Evolutionary conservation across 2,329 filamentous ascomycete genomes (phyloP), one percentile per base, ranked within the genome.

Genomic region (Huntiella savannae): DNA sequence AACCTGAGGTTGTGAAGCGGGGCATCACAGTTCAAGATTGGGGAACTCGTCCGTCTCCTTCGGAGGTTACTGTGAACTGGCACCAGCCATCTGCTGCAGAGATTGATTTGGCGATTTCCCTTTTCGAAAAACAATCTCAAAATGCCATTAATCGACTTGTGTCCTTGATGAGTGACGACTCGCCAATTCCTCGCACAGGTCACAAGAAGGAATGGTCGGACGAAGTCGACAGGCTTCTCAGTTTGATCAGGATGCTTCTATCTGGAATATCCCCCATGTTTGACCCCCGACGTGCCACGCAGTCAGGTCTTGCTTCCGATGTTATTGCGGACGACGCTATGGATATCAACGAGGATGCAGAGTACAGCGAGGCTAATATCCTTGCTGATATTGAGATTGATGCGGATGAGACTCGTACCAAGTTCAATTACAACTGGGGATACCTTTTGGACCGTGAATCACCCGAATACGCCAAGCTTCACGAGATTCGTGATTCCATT

Each of bases 201-300:
- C 94, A 88, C 59, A 92, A 93, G 54, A 98, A 96, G 62, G 88
- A 95, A 55, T 98, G 91, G 91, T 95, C 88, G 0, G 91, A 98
- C 59, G 92, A 98, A 59, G 80, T 96, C 22, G 88, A 86, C 2
- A 71, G 91, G 47, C 85, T 94, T 53, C 70, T 98, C 48, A 83
- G 88, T 10, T 78, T 95, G 44, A 68, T 98, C 11, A 73, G 88
- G 28, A 70, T 98, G n/a, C 76, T 94, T 39, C 76, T 93, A 19
- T 92, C 88, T 3, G 91, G 91, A 45, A 78, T 94, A 49, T 87
- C 88, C 5, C 79, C 82, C 1, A 68, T 98, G 8, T 96, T 98
- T 57, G 85, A 95, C 56, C 78, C 85, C 1, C 73, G 76, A 54
- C 74, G 77, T 13, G 77, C 79, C 3, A 79, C 81, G 6, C 38